Percentiles rank a stretch among this genome's conserved stretches.
These are phyloP conservation scores for Remersonia thermophila DNA, from an alignment of 2,329 filamentous ascomycete genomes.

Conservation along the genomic window DNA sequence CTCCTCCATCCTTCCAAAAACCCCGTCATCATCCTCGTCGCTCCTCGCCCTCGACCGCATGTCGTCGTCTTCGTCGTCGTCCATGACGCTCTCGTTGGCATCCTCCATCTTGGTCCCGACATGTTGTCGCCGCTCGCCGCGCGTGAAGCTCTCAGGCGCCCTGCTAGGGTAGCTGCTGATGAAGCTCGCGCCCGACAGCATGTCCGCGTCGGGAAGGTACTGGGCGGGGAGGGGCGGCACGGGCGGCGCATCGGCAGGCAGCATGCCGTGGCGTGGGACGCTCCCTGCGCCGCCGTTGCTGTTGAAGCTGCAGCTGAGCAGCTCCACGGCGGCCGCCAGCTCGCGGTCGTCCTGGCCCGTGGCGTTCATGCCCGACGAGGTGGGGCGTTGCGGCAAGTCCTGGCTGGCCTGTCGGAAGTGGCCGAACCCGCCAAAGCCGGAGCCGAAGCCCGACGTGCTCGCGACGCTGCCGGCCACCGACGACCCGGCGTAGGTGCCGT, in stretches of 20 bases:
- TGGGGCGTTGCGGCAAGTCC: slow-evolving; percentile 62
- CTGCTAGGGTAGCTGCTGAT: slow-evolving; percentile 50
- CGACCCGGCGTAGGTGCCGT: slow-evolving; percentile 37
- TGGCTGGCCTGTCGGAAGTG: slow-evolving; percentile 64
- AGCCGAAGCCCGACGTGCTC: slow-evolving; percentile 30
- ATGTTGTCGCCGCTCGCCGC: slow-evolving; percentile 43
- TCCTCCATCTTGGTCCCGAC: slow-evolving; percentile 58
- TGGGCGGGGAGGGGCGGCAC: slow-evolving; percentile 77
- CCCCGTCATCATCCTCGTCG: slow-evolving; percentile 87
- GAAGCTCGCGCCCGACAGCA: slow-evolving; percentile 47
- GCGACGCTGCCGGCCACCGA: slow-evolving; percentile 40
- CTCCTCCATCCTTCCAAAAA: slow-evolving; percentile 95
- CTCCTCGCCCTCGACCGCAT: slow-evolving; percentile 49
- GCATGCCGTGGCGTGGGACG: slow-evolving; percentile 49
- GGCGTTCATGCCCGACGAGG: slow-evolving; percentile 63
- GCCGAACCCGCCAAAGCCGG: slow-evolving; percentile 13
- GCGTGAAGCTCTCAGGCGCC: slow-evolving; percentile 54
- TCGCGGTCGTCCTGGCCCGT: slow-evolving; percentile 76
- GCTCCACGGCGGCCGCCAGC: slow-evolving; percentile 77
- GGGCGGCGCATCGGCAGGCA: slow-evolving; percentile 66
- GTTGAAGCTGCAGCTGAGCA: slow-evolving; percentile 83
- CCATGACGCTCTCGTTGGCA: slow-evolving; percentile 47
- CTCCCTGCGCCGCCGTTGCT: slow-evolving; percentile 55
- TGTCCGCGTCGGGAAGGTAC: slow-evolving; percentile 47
- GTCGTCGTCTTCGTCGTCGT: slow-evolving; percentile 57